Percentiles rank a stretch among this genome's conserved stretches.
These are phyloP conservation scores for Rhodotorula taiwanensis DNA, from an alignment of 768 basidiomycete species.

Conservation along the genomic window DNA sequence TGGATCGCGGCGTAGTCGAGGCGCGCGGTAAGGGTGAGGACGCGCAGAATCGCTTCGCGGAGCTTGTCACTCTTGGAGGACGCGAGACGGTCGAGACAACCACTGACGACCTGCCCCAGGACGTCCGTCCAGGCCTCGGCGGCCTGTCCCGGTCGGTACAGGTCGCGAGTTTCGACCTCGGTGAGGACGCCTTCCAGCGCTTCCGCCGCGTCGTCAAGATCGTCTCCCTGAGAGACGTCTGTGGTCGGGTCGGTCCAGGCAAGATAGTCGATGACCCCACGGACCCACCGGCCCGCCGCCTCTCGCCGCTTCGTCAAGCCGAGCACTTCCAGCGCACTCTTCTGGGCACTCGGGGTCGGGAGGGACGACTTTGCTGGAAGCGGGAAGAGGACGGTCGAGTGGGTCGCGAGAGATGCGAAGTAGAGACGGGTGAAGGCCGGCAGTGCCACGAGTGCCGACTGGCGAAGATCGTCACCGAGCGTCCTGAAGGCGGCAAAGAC, in stretches of 20 bases:
- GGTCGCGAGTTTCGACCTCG: constrained; percentile 21
- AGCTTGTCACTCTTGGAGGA: no score
- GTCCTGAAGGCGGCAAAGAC: constrained; percentile 21
- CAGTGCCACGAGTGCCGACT: constrained; percentile 2
- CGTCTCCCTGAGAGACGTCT: not conserved
- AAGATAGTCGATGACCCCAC: constrained; percentile 11
- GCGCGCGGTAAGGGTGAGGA: not conserved
- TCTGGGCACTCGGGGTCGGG: constrained; percentile 30
- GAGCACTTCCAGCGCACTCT: constrained; percentile 30
- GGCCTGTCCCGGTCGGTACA: constrained; percentile 14
- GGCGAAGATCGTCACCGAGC: not conserved
- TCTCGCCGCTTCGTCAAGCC: constrained; percentile 25
- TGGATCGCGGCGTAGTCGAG: constrained; percentile 15
- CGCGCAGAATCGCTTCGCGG: constrained; percentile 5
- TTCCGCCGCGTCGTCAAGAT: constrained; percentile 4
- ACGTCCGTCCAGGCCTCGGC: constrained; percentile 20
- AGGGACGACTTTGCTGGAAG: constrained; percentile 29
- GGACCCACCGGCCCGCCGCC: constrained; percentile 22
- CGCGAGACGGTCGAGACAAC: constrained; percentile 3
- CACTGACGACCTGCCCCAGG: not conserved
- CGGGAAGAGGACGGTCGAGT: constrained; percentile 29
- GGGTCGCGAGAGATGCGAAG: constrained; percentile 10
- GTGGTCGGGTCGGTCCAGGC: constrained; percentile 6
- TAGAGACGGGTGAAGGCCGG: constrained; percentile 18
- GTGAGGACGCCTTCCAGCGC: constrained; percentile 8